A percentile compares a stretch with the other conserved stretches of the same genome.
These are phyloP conservation scores for Kodamaea laetipori DNA, from an alignment of 805 yeast genomes.

Conservation along the genomic window DNA sequence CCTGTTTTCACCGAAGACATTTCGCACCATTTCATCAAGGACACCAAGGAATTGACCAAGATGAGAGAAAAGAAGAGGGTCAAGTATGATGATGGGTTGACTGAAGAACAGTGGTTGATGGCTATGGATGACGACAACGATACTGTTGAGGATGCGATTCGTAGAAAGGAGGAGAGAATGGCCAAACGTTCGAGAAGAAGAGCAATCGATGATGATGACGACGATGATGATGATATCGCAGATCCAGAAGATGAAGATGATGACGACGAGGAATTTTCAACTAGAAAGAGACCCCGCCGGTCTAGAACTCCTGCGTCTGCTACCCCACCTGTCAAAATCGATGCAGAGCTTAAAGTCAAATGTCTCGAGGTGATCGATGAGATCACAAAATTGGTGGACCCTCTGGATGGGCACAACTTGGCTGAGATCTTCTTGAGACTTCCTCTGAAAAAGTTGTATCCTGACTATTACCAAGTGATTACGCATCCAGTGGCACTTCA, in stretches of 20 bases:
- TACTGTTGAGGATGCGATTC: conserved; percentile 59
- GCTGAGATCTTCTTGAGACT: conserved; percentile 56
- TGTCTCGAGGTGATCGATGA: conserved; percentile 46
- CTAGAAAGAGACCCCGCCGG: conserved; percentile 13
- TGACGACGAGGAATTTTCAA: no score
- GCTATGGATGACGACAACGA: conserved; percentile 77
- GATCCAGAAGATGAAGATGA: conserved; percentile 29
- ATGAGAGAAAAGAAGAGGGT: conserved; percentile 32
- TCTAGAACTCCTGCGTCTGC: conserved; percentile 16
- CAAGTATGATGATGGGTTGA: conserved; percentile 44
- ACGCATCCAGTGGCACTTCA: conserved; percentile 60
- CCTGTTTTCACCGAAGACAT: conserved; percentile 30
- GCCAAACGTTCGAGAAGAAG: conserved; percentile 40
- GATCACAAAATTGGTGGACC: conserved; percentile 44
- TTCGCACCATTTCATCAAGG: conserved; percentile 29
- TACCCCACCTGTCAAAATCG: conserved; percentile 11
- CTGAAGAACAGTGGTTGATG: conserved; percentile 50
- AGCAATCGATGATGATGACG: conserved; percentile 21
- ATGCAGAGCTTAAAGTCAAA: conserved; percentile 22
- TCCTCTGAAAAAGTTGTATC: conserved; percentile 75
- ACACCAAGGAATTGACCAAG: conserved; percentile 26
- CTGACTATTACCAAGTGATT: conserved; percentile 79
- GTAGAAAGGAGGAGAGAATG: conserved; percentile 48
- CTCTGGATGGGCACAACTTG: conserved; percentile 40
- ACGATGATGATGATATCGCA: conserved; percentile 25